phyloP scores from a whole-genome alignment of 495 filamentous ascomycete genomes.

The Aspergillus egyptiacus region DNA sequence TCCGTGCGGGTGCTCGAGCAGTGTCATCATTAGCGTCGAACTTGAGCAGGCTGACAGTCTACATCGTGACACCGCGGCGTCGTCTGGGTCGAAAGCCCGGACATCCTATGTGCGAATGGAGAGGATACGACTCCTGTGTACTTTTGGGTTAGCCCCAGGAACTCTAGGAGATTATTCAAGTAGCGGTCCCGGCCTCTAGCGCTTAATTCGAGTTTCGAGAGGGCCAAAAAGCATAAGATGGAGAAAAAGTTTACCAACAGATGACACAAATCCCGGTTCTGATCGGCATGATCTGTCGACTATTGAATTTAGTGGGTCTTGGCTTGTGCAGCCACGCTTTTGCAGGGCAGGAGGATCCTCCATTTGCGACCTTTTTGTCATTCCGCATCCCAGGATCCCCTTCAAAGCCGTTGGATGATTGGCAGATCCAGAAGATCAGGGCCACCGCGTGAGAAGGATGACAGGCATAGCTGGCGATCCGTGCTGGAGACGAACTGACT shows the following conservation, averaged over 20 bases:
- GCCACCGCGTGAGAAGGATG: conserved; percentile 4
- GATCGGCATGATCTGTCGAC: conserved; percentile 45
- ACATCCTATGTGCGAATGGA: conserved; percentile 8
- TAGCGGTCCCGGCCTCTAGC: not conserved
- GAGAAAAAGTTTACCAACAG: no score
- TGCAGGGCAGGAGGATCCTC: conserved; percentile 9
- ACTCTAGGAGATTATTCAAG: not conserved
- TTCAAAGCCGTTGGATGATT: conserved; percentile 4
- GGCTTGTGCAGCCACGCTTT: conserved; percentile 34
- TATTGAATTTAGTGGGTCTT: conserved; percentile 43
- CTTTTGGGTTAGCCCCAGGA: no score
- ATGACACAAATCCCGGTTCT: conserved; percentile 29
- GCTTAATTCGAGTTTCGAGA: conserved; percentile 3
- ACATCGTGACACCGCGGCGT: no score
- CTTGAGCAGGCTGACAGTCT: conserved; percentile 10
- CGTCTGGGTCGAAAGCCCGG: no score
- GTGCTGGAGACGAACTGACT: not conserved
- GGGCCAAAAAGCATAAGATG: conserved; percentile 11
- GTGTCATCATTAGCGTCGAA: conserved; percentile 17
- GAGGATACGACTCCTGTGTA: no score
- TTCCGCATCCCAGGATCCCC: not conserved
- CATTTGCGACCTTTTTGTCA: conserved; percentile 10
- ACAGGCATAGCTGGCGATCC: conserved; percentile 14
- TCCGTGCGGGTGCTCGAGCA: conserved; percentile 17
- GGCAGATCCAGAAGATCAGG: not conserved